Evolutionary conservation across 2,329 filamentous ascomycete species (phyloP).

Genomic region (Epichloe scottii): DNA sequence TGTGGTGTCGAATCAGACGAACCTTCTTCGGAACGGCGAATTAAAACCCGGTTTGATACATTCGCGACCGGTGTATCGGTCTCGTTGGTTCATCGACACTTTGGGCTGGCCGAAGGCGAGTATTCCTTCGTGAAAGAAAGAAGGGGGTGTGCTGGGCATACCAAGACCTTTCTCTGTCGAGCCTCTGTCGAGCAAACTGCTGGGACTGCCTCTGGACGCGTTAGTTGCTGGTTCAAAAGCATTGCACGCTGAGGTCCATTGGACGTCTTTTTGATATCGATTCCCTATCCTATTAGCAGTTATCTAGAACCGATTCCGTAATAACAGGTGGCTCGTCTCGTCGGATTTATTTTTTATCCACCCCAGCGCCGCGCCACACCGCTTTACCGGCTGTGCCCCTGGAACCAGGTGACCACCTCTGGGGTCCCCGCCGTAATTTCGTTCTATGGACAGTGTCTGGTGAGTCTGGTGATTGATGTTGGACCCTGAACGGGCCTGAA

Average conservation of each 20-base stretch:
- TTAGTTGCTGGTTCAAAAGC: too few relatives aligned
- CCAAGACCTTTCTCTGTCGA: too few relatives aligned
- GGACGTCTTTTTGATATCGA: too few relatives aligned
- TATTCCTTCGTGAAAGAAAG: not conserved
- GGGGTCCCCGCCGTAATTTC: not conserved
- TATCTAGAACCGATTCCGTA: too few relatives aligned
- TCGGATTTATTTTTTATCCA: too few relatives aligned
- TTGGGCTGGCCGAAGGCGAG: not conserved
- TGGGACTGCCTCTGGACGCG: not conserved
- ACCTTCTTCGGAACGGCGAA: not conserved
- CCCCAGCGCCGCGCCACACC: conserved; percentile 1
- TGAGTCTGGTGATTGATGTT: not conserved
- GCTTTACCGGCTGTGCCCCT: not conserved
- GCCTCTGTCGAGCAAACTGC: not conserved
- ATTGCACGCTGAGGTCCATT: too few relatives aligned
- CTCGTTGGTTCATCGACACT: not conserved
- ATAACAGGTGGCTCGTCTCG: too few relatives aligned
- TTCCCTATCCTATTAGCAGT: too few relatives aligned
- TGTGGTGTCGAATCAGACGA: not conserved
- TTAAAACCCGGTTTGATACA: not conserved
- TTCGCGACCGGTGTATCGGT: not conserved
- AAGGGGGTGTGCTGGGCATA: too few relatives aligned
- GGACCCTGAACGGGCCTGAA: not conserved
- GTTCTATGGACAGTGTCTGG: not conserved
- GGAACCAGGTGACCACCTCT: not conserved